Conservation (phyloP, 2,329 filamentous ascomycete genomes). For the Aspergillus chevalieri region DNA sequence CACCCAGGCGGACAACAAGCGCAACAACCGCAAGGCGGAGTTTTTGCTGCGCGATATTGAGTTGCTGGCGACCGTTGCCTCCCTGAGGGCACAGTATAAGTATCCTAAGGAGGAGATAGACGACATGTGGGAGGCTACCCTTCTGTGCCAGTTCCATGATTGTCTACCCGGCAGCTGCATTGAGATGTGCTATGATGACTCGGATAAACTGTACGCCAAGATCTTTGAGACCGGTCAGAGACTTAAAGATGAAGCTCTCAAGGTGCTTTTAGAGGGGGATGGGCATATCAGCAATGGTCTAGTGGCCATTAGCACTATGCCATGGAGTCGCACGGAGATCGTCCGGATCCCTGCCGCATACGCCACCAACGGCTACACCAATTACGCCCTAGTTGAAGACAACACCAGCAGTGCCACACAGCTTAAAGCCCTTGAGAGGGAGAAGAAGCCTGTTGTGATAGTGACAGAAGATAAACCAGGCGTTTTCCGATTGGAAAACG, state of each 20-base stretch:
- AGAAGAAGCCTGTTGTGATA: constrained; percentile 30
- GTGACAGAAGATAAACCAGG: constrained; percentile 51
- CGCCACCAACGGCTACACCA: constrained; percentile 14
- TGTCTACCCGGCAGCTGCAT: constrained; percentile 92
- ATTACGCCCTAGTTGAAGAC: constrained; percentile 44
- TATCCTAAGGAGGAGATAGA: constrained; percentile 95
- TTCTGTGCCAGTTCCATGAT: constrained; percentile 96
- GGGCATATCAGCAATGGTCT: constrained; percentile 40
- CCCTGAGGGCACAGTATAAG: constrained; percentile 61
- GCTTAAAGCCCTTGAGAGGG: constrained; percentile 25
- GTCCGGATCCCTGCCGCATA: constrained; percentile 53
- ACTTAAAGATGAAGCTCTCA: constrained; percentile 63
- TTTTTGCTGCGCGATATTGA: constrained; percentile 82
- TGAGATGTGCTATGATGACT: constrained; percentile 97
- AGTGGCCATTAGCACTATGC: constrained; percentile 74
- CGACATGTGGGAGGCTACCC: constrained; percentile 85
- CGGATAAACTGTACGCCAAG: constrained; percentile 77
- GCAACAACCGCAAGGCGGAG: constrained; percentile 83
- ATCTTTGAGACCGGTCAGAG: constrained; percentile 72
- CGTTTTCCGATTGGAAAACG: constrained; percentile 73
- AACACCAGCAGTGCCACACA: constrained; percentile 33
- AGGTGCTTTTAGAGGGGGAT: constrained; percentile 53
- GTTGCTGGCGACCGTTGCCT: constrained; percentile 77
- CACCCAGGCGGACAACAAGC: constrained; percentile 95
- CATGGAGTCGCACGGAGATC: constrained; percentile 74